A percentile compares a stretch with the other conserved stretches of the same genome.
Conservation (phyloP, 208 protist genomes). For the Wallacemonas sp. region DNA sequence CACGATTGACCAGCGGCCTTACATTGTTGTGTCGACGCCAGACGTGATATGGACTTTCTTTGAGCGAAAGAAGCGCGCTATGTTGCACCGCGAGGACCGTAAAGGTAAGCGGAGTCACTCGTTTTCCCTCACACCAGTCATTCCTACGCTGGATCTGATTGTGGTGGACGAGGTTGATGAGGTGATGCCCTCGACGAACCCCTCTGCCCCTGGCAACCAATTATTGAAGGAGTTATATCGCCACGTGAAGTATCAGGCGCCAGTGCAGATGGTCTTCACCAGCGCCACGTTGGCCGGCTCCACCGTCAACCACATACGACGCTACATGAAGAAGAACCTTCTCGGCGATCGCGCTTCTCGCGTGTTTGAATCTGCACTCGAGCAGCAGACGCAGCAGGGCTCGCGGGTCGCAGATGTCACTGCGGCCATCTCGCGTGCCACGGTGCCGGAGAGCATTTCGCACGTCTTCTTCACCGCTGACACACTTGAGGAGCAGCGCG, state of each 20-base stretch:
- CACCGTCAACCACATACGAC: constrained; percentile 85
- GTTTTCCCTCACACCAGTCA: constrained; percentile 67
- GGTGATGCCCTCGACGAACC: constrained; percentile 69
- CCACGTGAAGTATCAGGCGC: constrained; percentile 86
- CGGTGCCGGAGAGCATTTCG: constrained; percentile 63
- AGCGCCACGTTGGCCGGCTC: constrained; percentile 85
- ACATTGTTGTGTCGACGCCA: constrained; percentile 80
- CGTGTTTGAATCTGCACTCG: constrained; percentile 61
- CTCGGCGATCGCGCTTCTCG: constrained; percentile 62
- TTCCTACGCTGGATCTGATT: constrained; percentile 77
- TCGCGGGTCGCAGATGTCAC: constrained; percentile 22
- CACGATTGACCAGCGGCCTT: constrained; percentile 71
- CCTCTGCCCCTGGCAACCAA: constrained; percentile 66
- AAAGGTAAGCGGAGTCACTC: constrained; percentile 49
- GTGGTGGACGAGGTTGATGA: constrained; percentile 89
- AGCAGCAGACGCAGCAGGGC: not conserved
- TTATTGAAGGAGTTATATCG: constrained; percentile 84
- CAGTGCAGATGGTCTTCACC: constrained; percentile 86
- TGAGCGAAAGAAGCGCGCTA: constrained; percentile 41
- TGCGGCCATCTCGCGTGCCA: constrained; percentile 47
- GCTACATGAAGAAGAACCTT: constrained; percentile 89
- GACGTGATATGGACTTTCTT: constrained; percentile 78
- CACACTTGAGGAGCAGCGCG: constrained; percentile 65
- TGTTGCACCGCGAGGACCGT: constrained; percentile 45
- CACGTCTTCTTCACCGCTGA: constrained; percentile 86